Evolutionary conservation across 208 protist species (phyloP), one percentile per base, ranked within the genome.

Genomic region (Trypanosoma rangeli): DNA sequence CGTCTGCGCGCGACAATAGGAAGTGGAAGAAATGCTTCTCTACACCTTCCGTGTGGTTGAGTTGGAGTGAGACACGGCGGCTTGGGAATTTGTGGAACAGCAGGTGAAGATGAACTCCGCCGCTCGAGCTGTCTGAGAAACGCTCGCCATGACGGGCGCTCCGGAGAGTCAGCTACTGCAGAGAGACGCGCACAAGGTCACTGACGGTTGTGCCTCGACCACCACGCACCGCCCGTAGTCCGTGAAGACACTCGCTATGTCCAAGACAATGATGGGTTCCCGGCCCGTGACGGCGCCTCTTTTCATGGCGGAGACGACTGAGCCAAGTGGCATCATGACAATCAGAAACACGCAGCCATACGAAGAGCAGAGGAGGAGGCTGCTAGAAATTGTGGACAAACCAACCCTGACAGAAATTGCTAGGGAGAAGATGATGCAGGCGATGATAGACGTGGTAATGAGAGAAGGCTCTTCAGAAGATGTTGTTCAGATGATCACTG

Each of bases 31-130:
- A 12, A 48, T 49, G 22, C 22, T 76, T 26, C 24, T 70, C 48
- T 16, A 72, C 39, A 63, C 73, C 3, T 66, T 74, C 37, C 26
- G 61, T 9, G 50, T 35, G 2, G 29, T 68, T 0, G 69, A 78
- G 20, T 29, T 68, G 29, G 72, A 78, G n/a, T 68, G 75, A 44
- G 26, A 65, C 37, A 9, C 16, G 26, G 59, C 76, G 15, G n/a
- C 50, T 33, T 39, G 9, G 4, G 63, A 83, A 24, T 49, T 83
- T 26, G 61, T 69, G 9, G 58, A 3, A 35, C 49, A 76, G 4
- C 0, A 54, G 20, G 28, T 60, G 20, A 37, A 71, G 2, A 54
- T 60, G 0, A n/a, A 31, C 18, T 49, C 35, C 35, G n/a, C 26
- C 31, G 26, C 1, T 26, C 35, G 29, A 35, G 20, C 3, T 31